These are phyloP conservation scores for Melanopsichium pennsylvanicum DNA, from an alignment of 1,284 basidiomycete species.

Conservation along the genomic window DNA sequence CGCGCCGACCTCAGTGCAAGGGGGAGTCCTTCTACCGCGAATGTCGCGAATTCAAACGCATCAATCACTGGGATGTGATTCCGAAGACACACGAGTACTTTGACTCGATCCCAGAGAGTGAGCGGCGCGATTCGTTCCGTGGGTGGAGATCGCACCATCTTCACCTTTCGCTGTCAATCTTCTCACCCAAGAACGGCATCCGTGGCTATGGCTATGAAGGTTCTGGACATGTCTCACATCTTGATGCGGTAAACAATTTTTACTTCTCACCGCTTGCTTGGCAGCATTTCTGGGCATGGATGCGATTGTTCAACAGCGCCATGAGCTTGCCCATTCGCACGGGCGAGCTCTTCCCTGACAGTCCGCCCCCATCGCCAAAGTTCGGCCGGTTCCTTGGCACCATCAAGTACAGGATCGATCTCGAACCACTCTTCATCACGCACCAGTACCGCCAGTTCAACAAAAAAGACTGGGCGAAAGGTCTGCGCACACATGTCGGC, in stretches of 20 bases:
- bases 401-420: conserved; percentile 85
- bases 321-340: conserved; percentile 86
- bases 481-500: conserved; percentile 81
- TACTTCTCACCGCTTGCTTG: conserved; percentile 88
- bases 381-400: conserved; percentile 88
- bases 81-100: conserved; percentile 71
- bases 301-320: conserved; percentile 80
- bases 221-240: background rate
- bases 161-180: conserved; percentile 87
- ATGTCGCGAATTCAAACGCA: conserved; percentile 84
- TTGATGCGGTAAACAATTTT: conserved; percentile 73
- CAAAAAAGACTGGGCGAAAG: conserved; percentile 78
- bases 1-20: conserved; percentile 69
- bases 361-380: conserved; percentile 81
- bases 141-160: conserved; percentile 93
- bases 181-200: conserved; percentile 68
- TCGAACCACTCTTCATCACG: conserved; percentile 82
- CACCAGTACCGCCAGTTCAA: conserved; percentile 86
- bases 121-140: conserved; percentile 77
- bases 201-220: conserved; percentile 51
- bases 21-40: conserved; percentile 75
- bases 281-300: conserved; percentile 93
- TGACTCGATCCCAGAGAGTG: conserved; percentile 52
- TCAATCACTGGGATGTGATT: conserved; percentile 81
- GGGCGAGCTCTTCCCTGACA: conserved; percentile 79